phyloP scores from a whole-genome alignment of 2,329 filamentous ascomycete genomes.

The Aspergillus aculeatinus region DNA sequence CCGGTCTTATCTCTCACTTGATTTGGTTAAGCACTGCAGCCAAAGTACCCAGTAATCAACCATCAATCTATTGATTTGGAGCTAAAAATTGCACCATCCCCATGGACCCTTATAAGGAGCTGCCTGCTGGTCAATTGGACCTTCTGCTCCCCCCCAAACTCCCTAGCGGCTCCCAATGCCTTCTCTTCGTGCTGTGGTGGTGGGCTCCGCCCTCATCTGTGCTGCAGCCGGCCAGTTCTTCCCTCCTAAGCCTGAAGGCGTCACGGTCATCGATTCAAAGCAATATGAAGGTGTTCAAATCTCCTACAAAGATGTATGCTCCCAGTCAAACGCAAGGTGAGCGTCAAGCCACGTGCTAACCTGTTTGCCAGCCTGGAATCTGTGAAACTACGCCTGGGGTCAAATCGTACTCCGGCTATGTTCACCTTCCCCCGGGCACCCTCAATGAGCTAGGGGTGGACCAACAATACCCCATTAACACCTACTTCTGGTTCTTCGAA shows the following conservation, averaged over 20 bases:
- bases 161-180: conserved; percentile 9
- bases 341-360: not conserved
- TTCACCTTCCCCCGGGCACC: conserved; percentile 54
- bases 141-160: not conserved
- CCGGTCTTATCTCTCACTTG: not conserved
- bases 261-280: conserved; percentile 45
- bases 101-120: not conserved
- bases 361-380: conserved; percentile 41
- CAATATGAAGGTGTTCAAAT: conserved; percentile 46
- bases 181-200: conserved; percentile 9
- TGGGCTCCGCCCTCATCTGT: conserved; percentile 16
- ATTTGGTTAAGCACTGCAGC: not conserved
- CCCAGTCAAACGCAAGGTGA: not conserved
- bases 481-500: conserved; percentile 67
- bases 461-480: conserved; percentile 60
- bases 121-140: not conserved
- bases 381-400: conserved; percentile 60
- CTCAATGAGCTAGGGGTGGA: conserved; percentile 39
- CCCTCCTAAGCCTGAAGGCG: conserved; percentile 42
- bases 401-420: conserved; percentile 60
- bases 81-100: not conserved
- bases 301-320: conserved; percentile 47
- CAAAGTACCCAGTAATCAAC: no score
- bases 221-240: conserved; percentile 37
- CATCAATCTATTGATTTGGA: not conserved